phyloP scores from a whole-genome alignment of 2,329 filamentous ascomycete species.

The Aspergillus quadrilineatus region DNA sequence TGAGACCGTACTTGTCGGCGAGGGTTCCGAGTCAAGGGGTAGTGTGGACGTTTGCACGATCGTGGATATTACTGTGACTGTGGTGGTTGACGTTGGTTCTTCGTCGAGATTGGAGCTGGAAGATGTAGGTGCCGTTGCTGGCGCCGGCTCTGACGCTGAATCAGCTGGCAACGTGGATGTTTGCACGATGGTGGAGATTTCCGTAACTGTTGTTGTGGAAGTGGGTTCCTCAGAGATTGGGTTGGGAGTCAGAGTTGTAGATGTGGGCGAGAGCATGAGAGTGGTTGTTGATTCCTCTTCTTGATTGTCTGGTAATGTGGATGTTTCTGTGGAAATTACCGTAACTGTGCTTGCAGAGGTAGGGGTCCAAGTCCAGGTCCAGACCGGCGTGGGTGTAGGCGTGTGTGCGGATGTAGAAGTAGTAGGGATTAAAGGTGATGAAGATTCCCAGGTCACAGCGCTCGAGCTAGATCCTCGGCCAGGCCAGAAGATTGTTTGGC shows the following conservation, averaged over 20 bases:
- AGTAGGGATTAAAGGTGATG: neutral
- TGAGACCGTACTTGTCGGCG: neutral
- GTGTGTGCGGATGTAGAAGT: neutral
- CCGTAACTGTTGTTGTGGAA: constrained; percentile 6
- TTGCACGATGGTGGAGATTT: neutral
- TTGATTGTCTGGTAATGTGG: too few relatives aligned
- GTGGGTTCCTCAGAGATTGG: neutral
- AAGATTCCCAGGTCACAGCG: neutral
- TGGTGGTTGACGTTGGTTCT: neutral
- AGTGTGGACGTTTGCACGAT: neutral
- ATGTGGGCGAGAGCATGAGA: neutral
- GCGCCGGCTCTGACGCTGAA: neutral
- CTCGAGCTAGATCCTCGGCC: neutral
- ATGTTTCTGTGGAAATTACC: too few relatives aligned
- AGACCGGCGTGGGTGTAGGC: neutral
- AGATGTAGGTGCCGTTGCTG: neutral
- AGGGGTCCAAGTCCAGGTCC: neutral
- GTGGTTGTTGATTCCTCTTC: too few relatives aligned
- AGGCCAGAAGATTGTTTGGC: neutral
- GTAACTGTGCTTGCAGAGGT: neutral
- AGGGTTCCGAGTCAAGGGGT: neutral
- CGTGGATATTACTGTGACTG: neutral
- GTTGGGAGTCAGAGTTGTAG: neutral
- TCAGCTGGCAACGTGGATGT: neutral
- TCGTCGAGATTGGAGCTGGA: neutral